Conservation (phyloP, 306 rosid species). For the Castanea sativa region DNA sequence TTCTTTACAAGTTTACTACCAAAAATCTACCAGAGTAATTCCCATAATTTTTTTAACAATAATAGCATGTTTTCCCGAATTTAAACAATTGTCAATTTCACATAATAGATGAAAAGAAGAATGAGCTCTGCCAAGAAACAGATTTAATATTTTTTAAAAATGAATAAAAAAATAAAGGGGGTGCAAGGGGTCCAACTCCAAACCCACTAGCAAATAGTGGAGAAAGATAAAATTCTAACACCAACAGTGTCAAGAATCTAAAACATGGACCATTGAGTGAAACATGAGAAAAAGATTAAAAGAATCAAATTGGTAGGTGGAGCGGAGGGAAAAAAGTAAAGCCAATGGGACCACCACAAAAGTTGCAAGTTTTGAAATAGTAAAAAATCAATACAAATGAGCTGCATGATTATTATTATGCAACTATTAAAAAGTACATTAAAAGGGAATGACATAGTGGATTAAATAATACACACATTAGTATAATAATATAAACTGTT, state of each 20-base stretch:
- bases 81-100: not conserved
- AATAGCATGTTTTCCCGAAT: not conserved
- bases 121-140: constrained; percentile 10
- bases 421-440: not conserved
- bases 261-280: not conserved
- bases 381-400: not conserved
- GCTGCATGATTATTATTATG: not conserved
- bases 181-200: constrained; percentile 4
- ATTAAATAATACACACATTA: not conserved
- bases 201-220: not conserved
- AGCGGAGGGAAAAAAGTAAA: constrained; percentile 17
- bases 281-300: not conserved
- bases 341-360: constrained; percentile 23
- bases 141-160: not conserved
- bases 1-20: not conserved
- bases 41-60: not conserved
- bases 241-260: constrained; percentile 20
- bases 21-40: not conserved
- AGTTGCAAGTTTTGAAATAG: not conserved
- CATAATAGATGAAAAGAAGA: not conserved
- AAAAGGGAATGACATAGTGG: not conserved
- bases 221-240: constrained; percentile 4
- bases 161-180: not conserved
- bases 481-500: not conserved
- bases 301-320: constrained; percentile 15